These are phyloP conservation scores for Ramaria rubella DNA, from an alignment of 768 basidiomycete species.

Conservation along the genomic window DNA sequence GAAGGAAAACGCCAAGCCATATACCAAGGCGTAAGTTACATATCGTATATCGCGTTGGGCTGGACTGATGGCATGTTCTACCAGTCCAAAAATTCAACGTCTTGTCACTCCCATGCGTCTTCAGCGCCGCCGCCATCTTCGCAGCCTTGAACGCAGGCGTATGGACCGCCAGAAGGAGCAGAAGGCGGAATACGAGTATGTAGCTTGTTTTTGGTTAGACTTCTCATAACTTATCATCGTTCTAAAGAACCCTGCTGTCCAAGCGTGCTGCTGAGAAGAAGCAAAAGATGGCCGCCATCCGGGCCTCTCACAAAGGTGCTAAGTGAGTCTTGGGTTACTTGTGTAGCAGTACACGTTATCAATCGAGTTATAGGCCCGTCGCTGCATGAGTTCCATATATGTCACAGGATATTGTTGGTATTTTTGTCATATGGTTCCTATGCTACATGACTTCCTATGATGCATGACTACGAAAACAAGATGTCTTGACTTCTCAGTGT, in stretches of 20 bases:
- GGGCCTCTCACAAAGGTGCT: slow-evolving; percentile 60
- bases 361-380: neutral
- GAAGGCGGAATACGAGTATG: slow-evolving; percentile 88
- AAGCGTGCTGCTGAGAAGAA: slow-evolving; percentile 94
- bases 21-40: slow-evolving; percentile 85
- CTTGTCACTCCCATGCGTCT: slow-evolving; percentile 92
- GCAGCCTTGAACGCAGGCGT: slow-evolving; percentile 79
- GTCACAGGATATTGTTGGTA: neutral
- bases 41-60: neutral
- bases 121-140: slow-evolving; percentile 92
- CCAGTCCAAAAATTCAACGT: slow-evolving; percentile 94
- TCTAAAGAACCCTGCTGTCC: slow-evolving; percentile 55
- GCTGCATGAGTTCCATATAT: neutral
- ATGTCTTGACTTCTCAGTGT: too few relatives aligned
- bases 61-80: neutral
- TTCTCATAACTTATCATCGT: slow-evolving; percentile 4
- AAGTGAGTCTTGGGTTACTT: neutral
- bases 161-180: slow-evolving; percentile 92
- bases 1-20: slow-evolving; percentile 88
- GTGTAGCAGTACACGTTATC: neutral
- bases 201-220: slow-evolving; percentile 9
- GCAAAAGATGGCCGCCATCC: slow-evolving; percentile 81
- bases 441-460: neutral
- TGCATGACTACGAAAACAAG: neutral
- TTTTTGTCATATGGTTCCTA: neutral